Conservation (phyloP, 768 basidiomycete species). For the Suillus occidentalis region DNA sequence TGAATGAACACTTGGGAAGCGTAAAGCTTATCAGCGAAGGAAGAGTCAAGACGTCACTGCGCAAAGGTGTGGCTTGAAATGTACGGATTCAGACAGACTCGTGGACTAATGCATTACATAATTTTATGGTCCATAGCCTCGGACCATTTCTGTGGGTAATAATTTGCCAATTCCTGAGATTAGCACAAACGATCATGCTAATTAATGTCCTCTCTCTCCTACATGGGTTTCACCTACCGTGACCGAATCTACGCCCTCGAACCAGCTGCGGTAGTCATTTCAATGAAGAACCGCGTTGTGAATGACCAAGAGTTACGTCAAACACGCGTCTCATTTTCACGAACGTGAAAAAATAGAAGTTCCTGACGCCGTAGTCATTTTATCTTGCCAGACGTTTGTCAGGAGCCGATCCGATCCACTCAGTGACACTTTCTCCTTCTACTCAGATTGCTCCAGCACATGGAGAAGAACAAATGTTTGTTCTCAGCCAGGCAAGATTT, state of each 20-base stretch:
- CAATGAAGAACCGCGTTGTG: constrained; percentile 19
- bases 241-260: neutral
- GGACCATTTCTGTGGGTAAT: neutral
- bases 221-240: no score
- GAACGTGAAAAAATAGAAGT: neutral
- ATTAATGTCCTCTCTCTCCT: neutral
- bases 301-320: constrained; percentile 13
- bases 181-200: neutral
- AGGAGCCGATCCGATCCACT: neutral
- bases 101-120: neutral
- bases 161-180: neutral
- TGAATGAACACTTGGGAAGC: neutral
- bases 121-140: neutral
- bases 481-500: neutral
- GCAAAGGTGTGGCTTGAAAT: neutral
- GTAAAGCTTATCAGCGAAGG: neutral
- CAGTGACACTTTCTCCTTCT: neutral
- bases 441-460: neutral
- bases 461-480: neutral
- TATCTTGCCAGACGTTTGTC: neutral
- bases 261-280: constrained; percentile 37
- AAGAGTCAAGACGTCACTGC: neutral
- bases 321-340: constrained; percentile 10
- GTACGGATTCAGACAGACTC: neutral
- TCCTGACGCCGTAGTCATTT: neutral